phyloP scores from a whole-genome alignment of 495 filamentous ascomycete species.

The Pseudoneurospora amorphoporcata region DNA sequence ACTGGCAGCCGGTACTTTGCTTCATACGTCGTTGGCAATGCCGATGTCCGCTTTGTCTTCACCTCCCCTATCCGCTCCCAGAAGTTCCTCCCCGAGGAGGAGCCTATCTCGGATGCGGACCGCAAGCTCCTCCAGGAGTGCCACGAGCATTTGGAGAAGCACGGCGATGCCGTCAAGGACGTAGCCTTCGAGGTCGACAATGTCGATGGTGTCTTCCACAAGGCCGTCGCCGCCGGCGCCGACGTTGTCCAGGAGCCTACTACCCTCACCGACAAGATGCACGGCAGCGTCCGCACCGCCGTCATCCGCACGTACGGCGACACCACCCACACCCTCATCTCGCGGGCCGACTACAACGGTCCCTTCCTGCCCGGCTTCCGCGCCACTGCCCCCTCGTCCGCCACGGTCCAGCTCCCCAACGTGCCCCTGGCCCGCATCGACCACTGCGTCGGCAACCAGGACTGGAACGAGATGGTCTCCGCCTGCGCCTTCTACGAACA shows the following conservation, averaged over 20 bases:
- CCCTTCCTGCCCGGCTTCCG: constrained; percentile 75
- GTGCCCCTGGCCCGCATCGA: constrained; percentile 67
- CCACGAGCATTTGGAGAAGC: constrained; percentile 62
- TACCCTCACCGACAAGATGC: constrained; percentile 38
- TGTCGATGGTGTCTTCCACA: constrained; percentile 60
- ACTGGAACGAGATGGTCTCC: constrained; percentile 77
- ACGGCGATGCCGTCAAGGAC: constrained; percentile 87
- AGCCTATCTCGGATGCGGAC: constrained; percentile 43
- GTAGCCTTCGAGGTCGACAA: constrained; percentile 86
- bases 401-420: constrained; percentile 36
- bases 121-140: constrained; percentile 53
- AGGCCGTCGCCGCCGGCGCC: constrained; percentile 61
- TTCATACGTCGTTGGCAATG: constrained; percentile 73
- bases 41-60: constrained; percentile 69
- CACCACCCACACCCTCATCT: constrained; percentile 80
- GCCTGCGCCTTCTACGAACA: constrained; percentile 85
- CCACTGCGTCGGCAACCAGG: constrained; percentile 91
- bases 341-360: constrained; percentile 54
- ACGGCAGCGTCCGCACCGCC: constrained; percentile 53
- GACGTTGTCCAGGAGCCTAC: constrained; percentile 48
- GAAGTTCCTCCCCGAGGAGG: constrained; percentile 38
- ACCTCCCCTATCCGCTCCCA: constrained; percentile 65
- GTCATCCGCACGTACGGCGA: constrained; percentile 82
- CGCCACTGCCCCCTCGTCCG: constrained; percentile 24
- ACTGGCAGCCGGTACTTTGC: constrained; percentile 67